Base-by-base conservation (phyloP, 2,329 filamentous ascomycete species). In the Aspergillus pseudotamarii region DNA sequence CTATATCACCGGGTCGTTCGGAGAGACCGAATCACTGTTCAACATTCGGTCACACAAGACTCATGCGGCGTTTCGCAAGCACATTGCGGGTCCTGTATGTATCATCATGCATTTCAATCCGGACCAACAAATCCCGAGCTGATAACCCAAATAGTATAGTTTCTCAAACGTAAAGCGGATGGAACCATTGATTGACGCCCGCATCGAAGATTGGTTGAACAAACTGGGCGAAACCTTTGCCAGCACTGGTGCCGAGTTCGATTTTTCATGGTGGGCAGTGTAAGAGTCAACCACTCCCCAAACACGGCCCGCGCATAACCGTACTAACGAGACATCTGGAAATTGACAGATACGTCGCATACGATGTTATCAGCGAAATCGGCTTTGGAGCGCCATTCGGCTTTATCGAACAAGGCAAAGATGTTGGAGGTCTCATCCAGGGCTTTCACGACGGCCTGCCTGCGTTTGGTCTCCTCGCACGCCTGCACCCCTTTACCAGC, bases 1-100 rank as follows among this genome's bases (percentile, higher is more conserved):
- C 72, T 88, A 88, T 70, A 85, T 87, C 62, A 84, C 85, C 0
- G 85, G 85, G 23, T 83, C 80, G 28, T 86, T 88, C 66, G 85
- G 85, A 19, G 81, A 84, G 60, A 81, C 78, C 5, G 85, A 87
- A 63, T 82, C 79, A 1, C 68, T 88, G 6, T 87, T 89, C 73
- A 87, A 87, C 62, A 87, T 86, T 81, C 83, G 83, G 63, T 81
- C 84, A 53, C 78, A 83, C 53, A 78, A 78, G 59, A 75, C 76
- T 5, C 86, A 88, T 69, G 79, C 84, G 3, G 75, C 78, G 2
- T 84, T 82, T 67, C 79, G 86, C 21, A 87, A 86, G 73, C 79
- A 85, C 26, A 80, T 84, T 28, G 86, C 85, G 1, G 79, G 80
- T 1, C 81, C 84, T 2, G 75, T 78, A 76, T 48, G 73, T 63